Evolutionary conservation across 192 early-diverging fungal species (phyloP).

Genomic region (Kappamyces sp.): DNA sequence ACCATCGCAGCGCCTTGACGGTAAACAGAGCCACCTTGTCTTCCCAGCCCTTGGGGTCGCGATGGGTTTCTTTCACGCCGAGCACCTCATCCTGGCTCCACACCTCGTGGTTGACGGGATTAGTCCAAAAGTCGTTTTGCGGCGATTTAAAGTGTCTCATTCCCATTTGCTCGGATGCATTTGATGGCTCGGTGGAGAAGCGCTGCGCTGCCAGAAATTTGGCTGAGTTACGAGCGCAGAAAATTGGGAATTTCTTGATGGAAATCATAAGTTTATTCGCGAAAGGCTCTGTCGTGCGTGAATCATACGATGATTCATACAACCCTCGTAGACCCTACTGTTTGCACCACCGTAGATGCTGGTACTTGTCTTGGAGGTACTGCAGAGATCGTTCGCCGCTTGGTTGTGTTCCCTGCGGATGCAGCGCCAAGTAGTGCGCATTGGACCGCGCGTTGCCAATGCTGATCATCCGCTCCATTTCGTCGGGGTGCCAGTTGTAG

Average conservation of each 20-base stretch:
- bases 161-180: no score
- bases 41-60: background rate
- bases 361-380: background rate
- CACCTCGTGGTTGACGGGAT: background rate
- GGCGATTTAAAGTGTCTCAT: no score
- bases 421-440: background rate
- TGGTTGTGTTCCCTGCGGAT: background rate
- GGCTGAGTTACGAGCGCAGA: no score
- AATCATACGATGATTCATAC: no score
- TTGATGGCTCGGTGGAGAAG: no score
- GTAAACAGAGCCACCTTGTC: background rate
- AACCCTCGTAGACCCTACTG: no score
- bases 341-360: background rate
- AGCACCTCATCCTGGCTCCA: background rate
- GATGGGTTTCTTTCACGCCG: conserved; percentile 3
- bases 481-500: background rate
- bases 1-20: background rate
- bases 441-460: background rate
- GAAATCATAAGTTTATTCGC: no score
- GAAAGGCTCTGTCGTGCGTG: no score
- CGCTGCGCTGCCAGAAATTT: no score
- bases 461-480: background rate
- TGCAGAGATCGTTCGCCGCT: background rate
- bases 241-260: no score
- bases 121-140: conserved; percentile 1